phyloP scores from a whole-genome alignment of 1,139 yeast genomes.

The Taphrina pruni region DNA sequence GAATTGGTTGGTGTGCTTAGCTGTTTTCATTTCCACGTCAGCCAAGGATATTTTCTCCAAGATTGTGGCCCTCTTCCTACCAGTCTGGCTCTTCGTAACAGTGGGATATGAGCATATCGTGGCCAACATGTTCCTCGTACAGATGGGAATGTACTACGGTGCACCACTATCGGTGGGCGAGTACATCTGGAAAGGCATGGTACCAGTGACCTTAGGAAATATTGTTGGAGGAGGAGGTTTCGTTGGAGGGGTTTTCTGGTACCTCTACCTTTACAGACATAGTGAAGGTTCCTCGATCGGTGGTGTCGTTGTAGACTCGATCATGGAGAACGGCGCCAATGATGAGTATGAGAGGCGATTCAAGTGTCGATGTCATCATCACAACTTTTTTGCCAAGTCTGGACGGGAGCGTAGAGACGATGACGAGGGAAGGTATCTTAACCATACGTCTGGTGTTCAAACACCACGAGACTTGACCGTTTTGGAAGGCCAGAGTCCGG shows the following conservation, averaged over 20 bases:
- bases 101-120: conserved; percentile 79
- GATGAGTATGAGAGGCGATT: conserved; percentile 13
- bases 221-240: conserved; percentile 46
- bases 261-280: conserved; percentile 42
- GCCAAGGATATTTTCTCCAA: conserved; percentile 80
- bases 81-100: conserved; percentile 73
- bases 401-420: neutral
- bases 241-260: conserved; percentile 45
- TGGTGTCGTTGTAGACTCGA: conserved; percentile 20
- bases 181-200: conserved; percentile 67
- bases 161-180: conserved; percentile 66
- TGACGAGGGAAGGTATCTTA: neutral
- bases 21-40: conserved; percentile 75
- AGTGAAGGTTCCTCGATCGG: conserved; percentile 20
- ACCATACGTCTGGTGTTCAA: neutral
- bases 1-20: conserved; percentile 74
- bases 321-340: conserved; percentile 16
- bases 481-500: conserved; percentile 6
- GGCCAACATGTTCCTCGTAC: conserved; percentile 75
- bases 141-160: conserved; percentile 69
- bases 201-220: conserved; percentile 45
- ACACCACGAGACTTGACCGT: conserved; percentile 7
- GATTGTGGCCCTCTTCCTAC: conserved; percentile 64
- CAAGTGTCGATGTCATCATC: conserved; percentile 20
- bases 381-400: neutral